Evolutionary conservation across 176 grass and related monocot species (phyloP).

Genomic region (Carex littledalei): DNA sequence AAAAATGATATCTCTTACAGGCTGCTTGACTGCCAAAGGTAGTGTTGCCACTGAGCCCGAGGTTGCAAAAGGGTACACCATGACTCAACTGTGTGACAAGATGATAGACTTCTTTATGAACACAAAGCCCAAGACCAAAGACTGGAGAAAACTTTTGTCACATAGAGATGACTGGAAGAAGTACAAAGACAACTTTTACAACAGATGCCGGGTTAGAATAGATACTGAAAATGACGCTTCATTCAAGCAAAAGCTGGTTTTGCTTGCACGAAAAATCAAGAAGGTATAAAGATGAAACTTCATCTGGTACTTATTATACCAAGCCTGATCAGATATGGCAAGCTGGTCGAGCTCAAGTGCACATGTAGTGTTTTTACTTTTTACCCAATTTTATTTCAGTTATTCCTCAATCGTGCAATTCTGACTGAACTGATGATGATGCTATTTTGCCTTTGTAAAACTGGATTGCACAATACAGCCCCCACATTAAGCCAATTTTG

Average conservation of each 20-base stretch:
- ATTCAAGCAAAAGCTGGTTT: constrained; percentile 65
- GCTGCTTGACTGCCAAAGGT: background rate
- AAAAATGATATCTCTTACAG: background rate
- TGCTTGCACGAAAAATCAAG: constrained; percentile 84
- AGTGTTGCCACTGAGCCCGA: constrained; percentile 30
- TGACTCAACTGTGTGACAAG: constrained; percentile 78
- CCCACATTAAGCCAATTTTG: background rate
- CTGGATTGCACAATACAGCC: background rate
- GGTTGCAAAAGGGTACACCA: constrained; percentile 59
- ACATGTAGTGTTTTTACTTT: background rate
- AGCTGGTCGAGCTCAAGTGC: background rate
- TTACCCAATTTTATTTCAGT: background rate
- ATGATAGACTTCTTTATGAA: constrained; percentile 86
- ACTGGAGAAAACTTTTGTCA: constrained; percentile 87
- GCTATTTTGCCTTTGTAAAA: background rate
- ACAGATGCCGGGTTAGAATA: constrained; percentile 33
- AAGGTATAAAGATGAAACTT: constrained; percentile 39
- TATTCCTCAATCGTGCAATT: background rate
- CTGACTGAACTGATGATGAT: background rate
- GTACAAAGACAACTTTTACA: constrained; percentile 58
- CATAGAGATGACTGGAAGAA: constrained; percentile 90
- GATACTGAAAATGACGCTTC: constrained; percentile 47
- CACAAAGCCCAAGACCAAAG: constrained; percentile 73
- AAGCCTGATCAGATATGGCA: background rate
- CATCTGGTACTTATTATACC: background rate